Evolutionary conservation across 1,284 basidiomycete species (phyloP), one percentile per base, ranked within the genome.

Genomic region (Anthracocystis walkeri): DNA sequence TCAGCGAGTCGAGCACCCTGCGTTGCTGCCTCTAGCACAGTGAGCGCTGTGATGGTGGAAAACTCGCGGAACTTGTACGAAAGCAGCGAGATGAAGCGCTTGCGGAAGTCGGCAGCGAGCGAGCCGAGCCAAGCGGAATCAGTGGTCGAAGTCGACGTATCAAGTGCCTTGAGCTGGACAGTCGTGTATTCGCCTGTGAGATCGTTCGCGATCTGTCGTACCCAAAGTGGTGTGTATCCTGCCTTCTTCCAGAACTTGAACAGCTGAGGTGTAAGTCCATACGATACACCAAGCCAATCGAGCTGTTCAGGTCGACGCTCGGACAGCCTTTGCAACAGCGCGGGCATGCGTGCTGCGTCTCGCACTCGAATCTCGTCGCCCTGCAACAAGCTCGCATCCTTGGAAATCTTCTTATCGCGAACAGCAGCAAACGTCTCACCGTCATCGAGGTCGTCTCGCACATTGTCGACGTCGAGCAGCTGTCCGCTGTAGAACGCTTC

Each of bases 41-140:
- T 96, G 59, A 98, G 87, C 1, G 93, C 92, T 12, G 91, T 92
- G 50, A 94, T 90, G 49, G 93, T 91, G 12, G 92, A 90, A 80
- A 98, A 96, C 81, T 96, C 94, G 65, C 94, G 90, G 87, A 99
- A 99, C 80, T 93, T 94, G 88, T 92, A 99, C 1, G 94, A 95
- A 7, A 99, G 88, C 33, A 99, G 87, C 7, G 91, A 90, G 52
- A 97, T 87, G 89, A 99, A 98, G 7, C 97, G 90, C 82, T 91
- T 89, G 58, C 95, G 89, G 88, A 99, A 99, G 93, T 95, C 95
- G 86, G 92, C 91, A 3, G 94, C 90, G 85, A 99, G 97, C 75
- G 95, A 95, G 18, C 89, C 88, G 29, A 99, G 85, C 95, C 97
- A 99, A 45, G 90, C 90, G 77, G 49, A 86, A 90, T 12, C 86